Conservation (phyloP, 805 yeast species). For the Ogataea thermomethanolica region DNA sequence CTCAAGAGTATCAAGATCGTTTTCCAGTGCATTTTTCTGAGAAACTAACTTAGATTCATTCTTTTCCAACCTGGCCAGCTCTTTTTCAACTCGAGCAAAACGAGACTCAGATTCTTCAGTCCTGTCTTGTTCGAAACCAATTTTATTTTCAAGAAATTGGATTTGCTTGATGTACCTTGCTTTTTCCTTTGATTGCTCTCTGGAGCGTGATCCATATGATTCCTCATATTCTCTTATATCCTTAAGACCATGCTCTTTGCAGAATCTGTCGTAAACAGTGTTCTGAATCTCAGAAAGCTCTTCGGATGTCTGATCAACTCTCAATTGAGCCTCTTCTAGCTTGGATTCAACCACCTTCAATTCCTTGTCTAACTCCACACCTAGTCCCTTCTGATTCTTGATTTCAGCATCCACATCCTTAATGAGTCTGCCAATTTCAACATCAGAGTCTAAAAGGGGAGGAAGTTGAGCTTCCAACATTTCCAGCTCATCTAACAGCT, state of each 20-base stretch:
- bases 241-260: constrained; percentile 49
- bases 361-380: constrained; percentile 24
- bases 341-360: constrained; percentile 21
- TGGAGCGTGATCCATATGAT: constrained; percentile 54
- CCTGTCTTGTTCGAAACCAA: constrained; percentile 63
- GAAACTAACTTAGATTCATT: constrained; percentile 32
- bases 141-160: constrained; percentile 54
- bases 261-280: constrained; percentile 50
- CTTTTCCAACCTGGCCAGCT: constrained; percentile 35
- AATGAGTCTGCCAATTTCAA: constrained; percentile 26
- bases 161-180: constrained; percentile 61
- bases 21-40: constrained; percentile 32
- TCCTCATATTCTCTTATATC: constrained; percentile 66
- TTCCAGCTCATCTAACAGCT: constrained; percentile 53
- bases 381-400: constrained; percentile 38
- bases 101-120: constrained; percentile 48
- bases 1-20: constrained; percentile 36
- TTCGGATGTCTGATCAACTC: constrained; percentile 24
- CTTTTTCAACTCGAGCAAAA: constrained; percentile 40
- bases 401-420: constrained; percentile 44
- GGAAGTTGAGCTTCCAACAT: constrained; percentile 37
- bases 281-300: constrained; percentile 36
- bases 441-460: constrained; percentile 27
- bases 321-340: constrained; percentile 27
- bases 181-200: constrained; percentile 57